A percentile compares a stretch with the other conserved stretches of the same genome.
Evolutionary conservation across 108 stramenopile species (phyloP).

Genomic region (Cyclotella atomus): DNA sequence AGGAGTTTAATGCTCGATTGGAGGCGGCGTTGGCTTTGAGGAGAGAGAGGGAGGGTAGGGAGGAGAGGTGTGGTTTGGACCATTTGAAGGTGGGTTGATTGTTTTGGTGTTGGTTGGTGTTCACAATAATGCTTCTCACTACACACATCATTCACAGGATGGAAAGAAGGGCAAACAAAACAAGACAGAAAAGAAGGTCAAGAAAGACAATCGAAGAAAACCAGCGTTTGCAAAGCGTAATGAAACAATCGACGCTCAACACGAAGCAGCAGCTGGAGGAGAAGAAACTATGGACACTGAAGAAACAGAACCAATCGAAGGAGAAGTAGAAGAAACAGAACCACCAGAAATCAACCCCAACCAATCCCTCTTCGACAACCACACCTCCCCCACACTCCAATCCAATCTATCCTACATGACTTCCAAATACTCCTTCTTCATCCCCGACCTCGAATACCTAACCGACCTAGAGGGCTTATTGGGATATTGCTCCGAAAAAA

Average conservation of each 20-base stretch:
- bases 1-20: slow-evolving; percentile 75
- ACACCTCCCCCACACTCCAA: slow-evolving; percentile 57
- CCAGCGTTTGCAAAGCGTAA: slow-evolving; percentile 41
- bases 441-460: slow-evolving; percentile 92
- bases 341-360: slow-evolving; percentile 80
- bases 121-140: not conserved
- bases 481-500: slow-evolving; percentile 94
- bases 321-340: slow-evolving; percentile 55
- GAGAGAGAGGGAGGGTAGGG: slow-evolving; percentile 62
- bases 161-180: slow-evolving; percentile 8
- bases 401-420: slow-evolving; percentile 80
- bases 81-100: slow-evolving; percentile 60
- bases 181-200: not conserved
- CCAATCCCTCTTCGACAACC: slow-evolving; percentile 88
- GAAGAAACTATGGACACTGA: not conserved
- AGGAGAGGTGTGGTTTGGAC: slow-evolving; percentile 55
- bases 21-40: slow-evolving; percentile 82
- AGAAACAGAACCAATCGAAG: not conserved
- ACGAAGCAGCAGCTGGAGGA: slow-evolving; percentile 7
- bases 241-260: slow-evolving; percentile 9
- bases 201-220: slow-evolving; percentile 42
- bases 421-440: slow-evolving; percentile 82
- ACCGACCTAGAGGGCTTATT: slow-evolving; percentile 82
- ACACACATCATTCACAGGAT: slow-evolving; percentile 37
- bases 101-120: not conserved